Evolutionary conservation across 768 basidiomycete genomes (phyloP).

Genomic region (Mycena sanguinolenta): DNA sequence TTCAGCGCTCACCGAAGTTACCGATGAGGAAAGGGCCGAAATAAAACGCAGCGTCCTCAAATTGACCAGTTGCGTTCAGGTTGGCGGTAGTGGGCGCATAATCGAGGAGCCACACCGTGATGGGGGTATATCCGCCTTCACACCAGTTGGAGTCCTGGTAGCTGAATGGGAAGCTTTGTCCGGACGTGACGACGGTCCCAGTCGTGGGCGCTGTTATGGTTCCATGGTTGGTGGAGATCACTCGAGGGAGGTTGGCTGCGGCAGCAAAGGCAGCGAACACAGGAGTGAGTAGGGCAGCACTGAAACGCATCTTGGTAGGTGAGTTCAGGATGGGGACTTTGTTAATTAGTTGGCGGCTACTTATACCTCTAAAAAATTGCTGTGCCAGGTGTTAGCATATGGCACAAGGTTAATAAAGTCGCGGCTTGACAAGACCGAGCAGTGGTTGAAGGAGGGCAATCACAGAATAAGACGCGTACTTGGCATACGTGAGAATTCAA

Average conservation of each 20-base stretch:
- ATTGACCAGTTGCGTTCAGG: constrained; percentile 36
- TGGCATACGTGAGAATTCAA: constrained; percentile 24
- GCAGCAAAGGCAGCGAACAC: constrained; percentile 23
- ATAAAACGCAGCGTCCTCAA: constrained; percentile 30
- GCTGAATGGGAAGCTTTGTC: constrained; percentile 31
- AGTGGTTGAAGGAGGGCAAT: constrained; percentile 6
- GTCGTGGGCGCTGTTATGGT: constrained; percentile 28
- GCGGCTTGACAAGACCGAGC: not conserved
- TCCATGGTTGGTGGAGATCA: constrained; percentile 30
- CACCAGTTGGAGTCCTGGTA: constrained; percentile 41
- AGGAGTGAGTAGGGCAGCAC: constrained; percentile 16
- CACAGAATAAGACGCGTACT: constrained; percentile 29
- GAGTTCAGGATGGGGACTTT: constrained; percentile 7
- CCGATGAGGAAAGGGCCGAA: constrained; percentile 32
- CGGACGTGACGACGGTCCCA: constrained; percentile 12
- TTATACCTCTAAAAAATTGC: constrained; percentile 8
- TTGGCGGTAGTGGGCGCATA: constrained; percentile 35
- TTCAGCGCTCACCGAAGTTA: constrained; percentile 23
- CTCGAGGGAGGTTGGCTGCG: constrained; percentile 22
- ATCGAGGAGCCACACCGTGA: constrained; percentile 38
- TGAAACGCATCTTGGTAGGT: constrained; percentile 25
- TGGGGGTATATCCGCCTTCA: constrained; percentile 38
- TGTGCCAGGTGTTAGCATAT: not conserved
- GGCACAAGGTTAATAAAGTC: not conserved
- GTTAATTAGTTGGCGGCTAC: not conserved